These are phyloP conservation scores for Postia placenta DNA, from an alignment of 768 basidiomycete genomes.

Conservation along the genomic window DNA sequence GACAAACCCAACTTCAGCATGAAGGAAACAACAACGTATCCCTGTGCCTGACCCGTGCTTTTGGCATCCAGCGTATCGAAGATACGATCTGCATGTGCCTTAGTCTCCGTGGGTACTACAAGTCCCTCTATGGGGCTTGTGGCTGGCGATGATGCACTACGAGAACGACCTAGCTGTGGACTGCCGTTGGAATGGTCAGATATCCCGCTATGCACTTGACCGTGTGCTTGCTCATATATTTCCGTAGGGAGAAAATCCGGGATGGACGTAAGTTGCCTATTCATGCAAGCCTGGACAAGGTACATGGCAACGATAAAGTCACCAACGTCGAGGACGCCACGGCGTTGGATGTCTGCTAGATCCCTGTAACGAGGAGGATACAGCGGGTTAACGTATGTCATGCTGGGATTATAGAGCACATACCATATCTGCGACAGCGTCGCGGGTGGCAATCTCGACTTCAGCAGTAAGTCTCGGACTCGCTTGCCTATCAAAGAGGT, in stretches of 20 bases:
- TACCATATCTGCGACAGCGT: slow-evolving; percentile 15
- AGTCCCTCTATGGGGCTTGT: too few relatives aligned
- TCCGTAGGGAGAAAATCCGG: slow-evolving; percentile 37
- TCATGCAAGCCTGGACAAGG: slow-evolving; percentile 54
- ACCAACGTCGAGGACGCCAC: slow-evolving; percentile 54
- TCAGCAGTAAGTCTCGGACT: slow-evolving; percentile 58
- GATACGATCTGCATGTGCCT: slow-evolving; percentile 10
- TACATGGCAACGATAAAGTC: slow-evolving; percentile 73
- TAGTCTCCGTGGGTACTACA: too few relatives aligned
- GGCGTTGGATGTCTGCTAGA: slow-evolving; percentile 52
- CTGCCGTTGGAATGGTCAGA: too few relatives aligned
- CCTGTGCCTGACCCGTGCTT: slow-evolving; percentile 8
- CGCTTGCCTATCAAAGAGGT: slow-evolving; percentile 38
- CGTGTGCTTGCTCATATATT: slow-evolving; percentile 41
- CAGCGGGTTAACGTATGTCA: background rate
- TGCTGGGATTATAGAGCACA: background rate
- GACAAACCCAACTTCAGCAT: slow-evolving; percentile 11
- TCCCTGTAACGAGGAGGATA: slow-evolving; percentile 45
- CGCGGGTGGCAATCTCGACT: slow-evolving; percentile 38
- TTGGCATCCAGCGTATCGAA: slow-evolving; percentile 12
- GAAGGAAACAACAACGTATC: slow-evolving; percentile 8
- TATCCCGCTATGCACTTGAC: too few relatives aligned
- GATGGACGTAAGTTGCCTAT: slow-evolving; percentile 29
- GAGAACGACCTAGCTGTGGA: too few relatives aligned
- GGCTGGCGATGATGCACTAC: too few relatives aligned